Base-by-base conservation (phyloP, 441 rosid species). In the Corymbia citriodora region DNA sequence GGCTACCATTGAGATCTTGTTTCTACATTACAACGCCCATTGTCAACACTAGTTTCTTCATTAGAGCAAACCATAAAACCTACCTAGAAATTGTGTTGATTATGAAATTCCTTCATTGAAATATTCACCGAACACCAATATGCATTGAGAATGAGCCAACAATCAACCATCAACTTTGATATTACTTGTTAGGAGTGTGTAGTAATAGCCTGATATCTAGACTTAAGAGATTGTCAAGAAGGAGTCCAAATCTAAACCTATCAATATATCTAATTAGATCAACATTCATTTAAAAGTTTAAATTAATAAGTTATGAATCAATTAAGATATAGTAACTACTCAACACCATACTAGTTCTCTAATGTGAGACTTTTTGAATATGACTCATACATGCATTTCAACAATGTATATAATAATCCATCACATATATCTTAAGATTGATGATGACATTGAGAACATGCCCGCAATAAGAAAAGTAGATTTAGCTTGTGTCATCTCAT, bases 311-410 rank as follows among this genome's bases (percentile, higher is more conserved):
- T 63, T 63, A 29, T 27, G 17, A 29, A 16, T 14, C 14, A 63
- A 2, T 14, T 63, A 27, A 1, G 9, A 27, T 63, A 29, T 27
- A 63, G 29, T 27, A 61, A 27, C 4, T 29, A 1, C 31, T 63
- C 6, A 7, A 27, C 3, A 13, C 31, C 15, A 29, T 27, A 63
- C 1, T 8, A 2, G 5, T 14, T 5, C 25, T 63, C 12, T 1
- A 7, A 63, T 29, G 7, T 13, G 16, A 6, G 9, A 29, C 27
- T 27, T 27, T 29, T 63, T 15, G 29, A 12, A 12, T 9, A 63
- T 7, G 29, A 63, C 31, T 63, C 17, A 29, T 5, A 13, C 8
- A 1, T 27, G 70, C 70, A 63, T 29, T 27, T 63, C 33, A 29
- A 40, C 40, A 3, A 40, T 40, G 40, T 40, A 40, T 40, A 40